phyloP scores from a whole-genome alignment of 768 basidiomycete genomes.

The Sarcomyxa edulis region DNA sequence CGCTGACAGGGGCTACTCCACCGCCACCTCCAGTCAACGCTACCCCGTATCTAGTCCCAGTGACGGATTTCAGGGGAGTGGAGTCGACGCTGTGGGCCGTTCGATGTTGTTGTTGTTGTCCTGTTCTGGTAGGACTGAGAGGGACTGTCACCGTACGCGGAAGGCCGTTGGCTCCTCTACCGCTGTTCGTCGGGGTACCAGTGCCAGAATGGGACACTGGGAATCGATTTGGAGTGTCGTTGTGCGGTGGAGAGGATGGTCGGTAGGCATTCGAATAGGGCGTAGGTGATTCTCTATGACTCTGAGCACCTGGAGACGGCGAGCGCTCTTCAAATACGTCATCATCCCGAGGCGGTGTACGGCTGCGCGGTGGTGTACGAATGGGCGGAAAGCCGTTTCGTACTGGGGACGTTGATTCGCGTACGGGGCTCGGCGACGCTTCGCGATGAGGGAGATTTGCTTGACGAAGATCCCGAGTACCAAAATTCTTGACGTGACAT shows the following conservation, averaged over 20 bases:
- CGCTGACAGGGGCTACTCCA: no score
- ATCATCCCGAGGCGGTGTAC: background rate
- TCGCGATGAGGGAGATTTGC: slow-evolving; percentile 58
- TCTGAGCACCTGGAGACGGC: background rate
- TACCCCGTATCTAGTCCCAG: slow-evolving; percentile 65
- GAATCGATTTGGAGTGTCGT: background rate
- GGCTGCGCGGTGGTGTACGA: slow-evolving; percentile 20
- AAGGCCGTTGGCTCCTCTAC: slow-evolving; percentile 38
- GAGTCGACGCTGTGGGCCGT: slow-evolving; percentile 17
- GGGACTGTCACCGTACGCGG: slow-evolving; percentile 57
- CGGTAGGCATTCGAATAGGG: background rate
- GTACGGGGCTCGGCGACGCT: slow-evolving; percentile 19
- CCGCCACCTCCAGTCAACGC: slow-evolving; percentile 38
- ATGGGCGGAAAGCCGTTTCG: slow-evolving; percentile 16
- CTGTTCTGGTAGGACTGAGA: slow-evolving; percentile 31
- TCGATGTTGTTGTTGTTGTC: slow-evolving; percentile 15
- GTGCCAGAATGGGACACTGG: slow-evolving; percentile 15
- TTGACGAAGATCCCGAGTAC: slow-evolving; percentile 66
- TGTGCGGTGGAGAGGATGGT: background rate
- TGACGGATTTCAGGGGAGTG: slow-evolving; percentile 20
- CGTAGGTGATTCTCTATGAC: background rate
- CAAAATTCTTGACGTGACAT: slow-evolving; percentile 78
- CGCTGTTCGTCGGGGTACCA: slow-evolving; percentile 33
- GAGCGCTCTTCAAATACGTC: no score
- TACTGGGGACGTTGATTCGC: slow-evolving; percentile 17